phyloP scores from a whole-genome alignment of 495 filamentous ascomycete species.

The Hyphodiscus hymeniophilus region DNA sequence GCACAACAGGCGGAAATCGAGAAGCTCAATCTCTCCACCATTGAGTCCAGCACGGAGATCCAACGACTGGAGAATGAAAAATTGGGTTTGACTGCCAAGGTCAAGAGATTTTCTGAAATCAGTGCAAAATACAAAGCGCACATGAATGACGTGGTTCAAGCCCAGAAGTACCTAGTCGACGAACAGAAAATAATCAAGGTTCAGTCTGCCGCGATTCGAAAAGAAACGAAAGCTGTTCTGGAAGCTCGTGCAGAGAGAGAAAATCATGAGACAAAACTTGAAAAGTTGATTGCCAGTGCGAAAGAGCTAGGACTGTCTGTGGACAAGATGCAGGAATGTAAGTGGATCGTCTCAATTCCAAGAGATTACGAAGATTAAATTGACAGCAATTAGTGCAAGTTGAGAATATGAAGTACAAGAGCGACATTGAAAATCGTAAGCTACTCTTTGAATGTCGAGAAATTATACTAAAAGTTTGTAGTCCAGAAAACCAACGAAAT shows the following conservation, averaged over 20 bases:
- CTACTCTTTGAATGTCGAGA: background rate
- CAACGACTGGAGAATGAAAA: slow-evolving; percentile 10
- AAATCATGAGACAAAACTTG: background rate
- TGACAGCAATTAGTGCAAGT: background rate
- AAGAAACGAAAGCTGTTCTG: background rate
- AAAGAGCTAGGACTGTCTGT: background rate
- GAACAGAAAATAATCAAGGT: background rate
- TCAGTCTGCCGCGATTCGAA: slow-evolving; percentile 2
- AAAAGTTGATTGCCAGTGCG: background rate
- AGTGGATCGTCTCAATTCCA: background rate
- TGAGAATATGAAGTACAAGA: background rate
- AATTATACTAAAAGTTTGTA: background rate
- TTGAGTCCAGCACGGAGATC: slow-evolving; percentile 1
- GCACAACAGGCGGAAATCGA: slow-evolving; percentile 5
- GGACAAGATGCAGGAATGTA: background rate
- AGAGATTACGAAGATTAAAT: background rate
- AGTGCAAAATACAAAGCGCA: slow-evolving; percentile 16
- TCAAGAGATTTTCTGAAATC: slow-evolving; percentile 6
- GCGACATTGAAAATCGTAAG: background rate
- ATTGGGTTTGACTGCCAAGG: background rate
- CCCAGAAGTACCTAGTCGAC: slow-evolving; percentile 9
- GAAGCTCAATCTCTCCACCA: background rate
- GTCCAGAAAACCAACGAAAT: background rate
- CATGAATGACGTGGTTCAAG: slow-evolving; percentile 18
- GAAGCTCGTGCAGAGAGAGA: background rate